These are phyloP conservation scores for Epichloe festucae DNA, from an alignment of 2,329 filamentous ascomycete species.

Conservation along the genomic window DNA sequence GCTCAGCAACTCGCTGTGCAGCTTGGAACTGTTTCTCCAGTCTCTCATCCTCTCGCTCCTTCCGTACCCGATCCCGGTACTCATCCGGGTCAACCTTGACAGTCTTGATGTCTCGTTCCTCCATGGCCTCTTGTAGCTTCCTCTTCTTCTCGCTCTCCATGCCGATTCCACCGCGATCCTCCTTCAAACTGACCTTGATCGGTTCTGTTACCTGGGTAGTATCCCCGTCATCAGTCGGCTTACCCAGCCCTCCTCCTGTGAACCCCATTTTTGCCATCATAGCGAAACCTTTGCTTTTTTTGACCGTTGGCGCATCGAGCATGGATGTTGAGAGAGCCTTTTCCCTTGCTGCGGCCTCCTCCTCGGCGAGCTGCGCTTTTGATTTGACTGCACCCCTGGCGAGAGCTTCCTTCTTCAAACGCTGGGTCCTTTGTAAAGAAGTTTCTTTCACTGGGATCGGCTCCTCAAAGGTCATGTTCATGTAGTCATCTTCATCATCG, in stretches of 20 bases:
- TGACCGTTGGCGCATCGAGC: conserved; percentile 40
- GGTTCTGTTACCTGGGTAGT: conserved; percentile 45
- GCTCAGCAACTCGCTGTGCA: conserved; percentile 73
- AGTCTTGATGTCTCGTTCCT: conserved; percentile 41
- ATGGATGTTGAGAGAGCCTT: conserved; percentile 63
- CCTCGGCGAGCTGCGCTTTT: conserved; percentile 68
- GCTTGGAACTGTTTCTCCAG: conserved; percentile 57
- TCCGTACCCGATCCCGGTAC: conserved; percentile 59
- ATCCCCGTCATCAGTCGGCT: conserved; percentile 33
- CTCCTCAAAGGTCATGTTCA: conserved; percentile 85
- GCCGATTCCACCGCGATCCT: conserved; percentile 72
- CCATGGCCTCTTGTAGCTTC: conserved; percentile 52
- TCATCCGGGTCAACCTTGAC: conserved; percentile 53
- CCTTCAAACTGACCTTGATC: conserved; percentile 62
- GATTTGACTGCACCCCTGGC: conserved; percentile 57
- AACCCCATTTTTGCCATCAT: conserved; percentile 99
- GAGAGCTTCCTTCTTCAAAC: conserved; percentile 50
- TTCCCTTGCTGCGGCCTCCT: conserved; percentile 61
- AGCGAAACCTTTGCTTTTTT: conserved; percentile 69
- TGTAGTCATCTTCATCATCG: conserved; percentile 70
- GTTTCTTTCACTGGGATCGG: conserved; percentile 39
- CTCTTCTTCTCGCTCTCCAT: conserved; percentile 73
- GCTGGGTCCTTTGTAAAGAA: conserved; percentile 40
- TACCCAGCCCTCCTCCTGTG: conserved; percentile 62
- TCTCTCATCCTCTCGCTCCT: conserved; percentile 55